phyloP scores from a whole-genome alignment of 495 filamentous ascomycete species.

The Parmelia sp. region DNA sequence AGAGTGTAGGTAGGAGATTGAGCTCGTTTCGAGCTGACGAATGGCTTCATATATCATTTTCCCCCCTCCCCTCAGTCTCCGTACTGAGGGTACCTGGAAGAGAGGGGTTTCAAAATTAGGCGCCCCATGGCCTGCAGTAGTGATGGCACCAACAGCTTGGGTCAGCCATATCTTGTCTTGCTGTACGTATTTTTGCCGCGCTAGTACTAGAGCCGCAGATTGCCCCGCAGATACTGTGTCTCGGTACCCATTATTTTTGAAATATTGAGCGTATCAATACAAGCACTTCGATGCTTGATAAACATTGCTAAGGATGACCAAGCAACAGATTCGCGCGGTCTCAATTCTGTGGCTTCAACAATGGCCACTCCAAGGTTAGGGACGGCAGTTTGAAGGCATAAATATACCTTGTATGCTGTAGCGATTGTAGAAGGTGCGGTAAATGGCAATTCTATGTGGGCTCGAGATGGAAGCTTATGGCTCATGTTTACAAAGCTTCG shows the following conservation, averaged over 20 bases:
- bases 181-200: not conserved
- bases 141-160: not conserved
- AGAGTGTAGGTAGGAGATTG: not conserved
- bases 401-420: no score
- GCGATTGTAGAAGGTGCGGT: no score
- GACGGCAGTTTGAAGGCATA: no score
- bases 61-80: not conserved
- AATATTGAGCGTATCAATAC: not conserved
- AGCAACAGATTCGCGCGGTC: no score
- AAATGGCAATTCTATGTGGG: no score
- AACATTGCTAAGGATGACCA: slow-evolving; percentile 4
- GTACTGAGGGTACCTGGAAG: not conserved
- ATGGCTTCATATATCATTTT: not conserved
- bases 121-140: not conserved
- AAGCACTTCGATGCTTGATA: not conserved
- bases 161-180: not conserved
- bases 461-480: no score
- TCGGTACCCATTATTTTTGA: not conserved
- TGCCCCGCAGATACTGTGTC: not conserved
- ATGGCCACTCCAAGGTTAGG: no score
- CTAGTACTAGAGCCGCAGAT: not conserved
- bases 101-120: not conserved
- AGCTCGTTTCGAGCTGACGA: not conserved
- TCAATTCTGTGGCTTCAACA: no score
- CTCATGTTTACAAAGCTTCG: no score